phyloP scores from a whole-genome alignment of 2,329 filamentous ascomycete species.

The Aspergillus pseudonomiae region DNA sequence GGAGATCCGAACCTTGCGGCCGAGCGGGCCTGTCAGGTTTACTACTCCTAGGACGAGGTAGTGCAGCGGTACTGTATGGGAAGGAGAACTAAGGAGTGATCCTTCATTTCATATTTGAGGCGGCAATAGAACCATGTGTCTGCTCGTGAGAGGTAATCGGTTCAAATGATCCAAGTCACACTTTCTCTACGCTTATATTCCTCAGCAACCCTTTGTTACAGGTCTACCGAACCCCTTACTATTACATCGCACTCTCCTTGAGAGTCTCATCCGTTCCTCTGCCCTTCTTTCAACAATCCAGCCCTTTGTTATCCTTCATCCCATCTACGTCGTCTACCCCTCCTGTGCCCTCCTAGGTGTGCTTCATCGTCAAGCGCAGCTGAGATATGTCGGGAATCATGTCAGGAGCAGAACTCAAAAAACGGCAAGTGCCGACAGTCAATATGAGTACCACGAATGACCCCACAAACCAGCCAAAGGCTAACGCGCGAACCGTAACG shows the following conservation, averaged over 20 bases:
- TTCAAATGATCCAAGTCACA: too few species aligned
- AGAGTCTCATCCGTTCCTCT: neutral
- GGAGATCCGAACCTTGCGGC: too few species aligned
- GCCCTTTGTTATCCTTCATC: neutral
- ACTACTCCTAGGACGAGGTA: too few species aligned
- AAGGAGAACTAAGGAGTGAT: too few species aligned
- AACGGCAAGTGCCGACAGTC: neutral
- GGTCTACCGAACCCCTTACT: neutral
- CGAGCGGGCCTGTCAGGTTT: too few species aligned
- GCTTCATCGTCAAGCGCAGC: neutral
- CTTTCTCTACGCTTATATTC: too few species aligned
- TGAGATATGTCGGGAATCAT: neutral
- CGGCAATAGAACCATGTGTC: too few species aligned
- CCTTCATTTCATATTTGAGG: too few species aligned
- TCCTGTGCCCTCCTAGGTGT: neutral
- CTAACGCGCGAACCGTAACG: neutral
- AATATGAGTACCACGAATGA: neutral
- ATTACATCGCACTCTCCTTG: slow-evolving; percentile 3
- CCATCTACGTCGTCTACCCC: neutral
- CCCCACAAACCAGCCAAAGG: neutral
- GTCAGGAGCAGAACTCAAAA: neutral
- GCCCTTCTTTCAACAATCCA: neutral
- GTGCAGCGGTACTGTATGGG: too few species aligned
- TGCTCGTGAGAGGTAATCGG: too few species aligned
- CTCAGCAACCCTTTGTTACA: too few species aligned